Conservation (phyloP, 345 rosid species). For the Lepidium sativum region DNA sequence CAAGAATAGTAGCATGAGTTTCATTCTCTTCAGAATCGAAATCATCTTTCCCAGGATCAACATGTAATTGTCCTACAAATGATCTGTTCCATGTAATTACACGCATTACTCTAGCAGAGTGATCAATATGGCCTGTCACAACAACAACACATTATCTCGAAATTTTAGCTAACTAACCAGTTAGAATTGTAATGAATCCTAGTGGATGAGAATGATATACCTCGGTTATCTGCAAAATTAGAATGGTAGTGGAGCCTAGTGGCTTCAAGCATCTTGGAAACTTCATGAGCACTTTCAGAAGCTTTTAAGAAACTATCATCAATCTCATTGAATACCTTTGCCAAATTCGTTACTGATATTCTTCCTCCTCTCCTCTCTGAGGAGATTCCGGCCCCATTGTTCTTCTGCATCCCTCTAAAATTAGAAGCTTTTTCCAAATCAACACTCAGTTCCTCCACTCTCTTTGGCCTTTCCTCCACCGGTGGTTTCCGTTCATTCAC, state of each 20-base stretch:
- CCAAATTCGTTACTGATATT: constrained; percentile 30
- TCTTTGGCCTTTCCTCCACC: constrained; percentile 32
- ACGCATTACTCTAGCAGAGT: constrained; percentile 90
- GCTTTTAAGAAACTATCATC: constrained; percentile 92
- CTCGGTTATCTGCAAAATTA: constrained; percentile 93
- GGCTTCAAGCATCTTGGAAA: constrained; percentile 93
- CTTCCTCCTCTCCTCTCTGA: constrained; percentile 37
- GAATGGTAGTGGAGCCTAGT: constrained; percentile 93
- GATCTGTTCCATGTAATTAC: constrained; percentile 97
- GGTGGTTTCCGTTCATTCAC: constrained; percentile 25
- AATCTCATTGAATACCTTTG: constrained; percentile 48
- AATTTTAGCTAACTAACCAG: constrained; percentile 22
- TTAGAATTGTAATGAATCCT: too few species aligned
- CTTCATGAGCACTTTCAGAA: constrained; percentile 84
- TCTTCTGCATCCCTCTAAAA: constrained; percentile 35
- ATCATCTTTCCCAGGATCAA: constrained; percentile 62
- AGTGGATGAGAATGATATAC: constrained; percentile 35
- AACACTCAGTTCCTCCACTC: constrained; percentile 26
- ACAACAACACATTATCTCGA: background rate
- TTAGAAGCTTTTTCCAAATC: constrained; percentile 28
- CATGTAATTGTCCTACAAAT: constrained; percentile 46
- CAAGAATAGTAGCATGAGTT: constrained; percentile 95
- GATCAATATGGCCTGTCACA: constrained; percentile 79
- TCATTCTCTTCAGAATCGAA: constrained; percentile 70
- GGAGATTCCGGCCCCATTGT: constrained; percentile 20